These are phyloP conservation scores for Tricholoma hemisulphureum DNA, from an alignment of 768 basidiomycete species.

Conservation along the genomic window DNA sequence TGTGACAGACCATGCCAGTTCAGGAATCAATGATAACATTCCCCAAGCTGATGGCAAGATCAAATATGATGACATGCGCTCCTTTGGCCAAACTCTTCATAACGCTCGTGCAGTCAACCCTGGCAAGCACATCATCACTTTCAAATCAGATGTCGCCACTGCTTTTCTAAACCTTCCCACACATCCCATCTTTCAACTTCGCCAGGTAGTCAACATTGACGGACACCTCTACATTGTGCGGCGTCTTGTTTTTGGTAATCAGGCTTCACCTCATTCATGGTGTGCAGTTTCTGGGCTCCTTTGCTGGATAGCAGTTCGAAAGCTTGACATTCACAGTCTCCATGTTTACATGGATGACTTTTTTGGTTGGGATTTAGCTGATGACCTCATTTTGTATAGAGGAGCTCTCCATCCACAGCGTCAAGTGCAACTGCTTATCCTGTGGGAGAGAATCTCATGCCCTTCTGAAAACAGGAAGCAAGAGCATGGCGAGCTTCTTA, in stretches of 20 bases:
- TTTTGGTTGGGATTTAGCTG: too few species aligned
- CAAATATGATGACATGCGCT: not conserved
- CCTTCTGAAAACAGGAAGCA: constrained; percentile 30
- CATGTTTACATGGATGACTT: constrained; percentile 31
- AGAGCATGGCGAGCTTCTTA: constrained; percentile 18
- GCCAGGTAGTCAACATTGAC: not conserved
- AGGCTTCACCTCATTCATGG: not conserved
- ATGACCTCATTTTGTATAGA: constrained; percentile 12
- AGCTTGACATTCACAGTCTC: constrained; percentile 17
- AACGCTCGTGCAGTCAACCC: not conserved
- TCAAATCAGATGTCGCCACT: not conserved
- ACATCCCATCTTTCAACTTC: not conserved
- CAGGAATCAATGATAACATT: not conserved
- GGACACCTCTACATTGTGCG: not conserved
- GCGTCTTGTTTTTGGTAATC: not conserved
- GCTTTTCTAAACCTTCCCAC: not conserved
- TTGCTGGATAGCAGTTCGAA: constrained; percentile 22
- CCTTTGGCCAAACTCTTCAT: not conserved
- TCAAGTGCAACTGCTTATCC: constrained; percentile 23
- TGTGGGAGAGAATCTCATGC: constrained; percentile 25
- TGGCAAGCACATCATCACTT: not conserved
- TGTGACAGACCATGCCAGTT: not conserved
- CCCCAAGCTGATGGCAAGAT: not conserved
- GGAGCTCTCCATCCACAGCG: too few species aligned
- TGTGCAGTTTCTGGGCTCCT: constrained; percentile 21